phyloP scores from a whole-genome alignment of 768 basidiomycete species.

The Kwoniella botswanensis region DNA sequence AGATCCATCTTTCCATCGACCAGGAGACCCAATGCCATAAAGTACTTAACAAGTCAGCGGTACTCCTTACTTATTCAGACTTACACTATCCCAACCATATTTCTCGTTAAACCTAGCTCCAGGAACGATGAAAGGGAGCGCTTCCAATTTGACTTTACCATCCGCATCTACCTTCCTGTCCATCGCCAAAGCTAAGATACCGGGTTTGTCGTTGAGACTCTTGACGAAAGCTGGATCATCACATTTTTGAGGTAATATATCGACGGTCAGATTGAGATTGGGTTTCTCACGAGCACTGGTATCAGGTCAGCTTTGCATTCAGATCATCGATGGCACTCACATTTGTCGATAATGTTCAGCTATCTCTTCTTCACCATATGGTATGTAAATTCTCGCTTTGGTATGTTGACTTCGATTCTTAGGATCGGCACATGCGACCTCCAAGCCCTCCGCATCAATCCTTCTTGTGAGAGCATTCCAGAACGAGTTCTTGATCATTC shows the following conservation, averaged over 20 bases:
- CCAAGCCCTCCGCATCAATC: conserved; percentile 95
- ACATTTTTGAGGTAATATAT: conserved; percentile 81
- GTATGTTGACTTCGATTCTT: conserved; percentile 92
- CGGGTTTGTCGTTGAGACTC: conserved; percentile 90
- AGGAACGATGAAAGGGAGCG: conserved; percentile 95
- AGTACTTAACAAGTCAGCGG: conserved; percentile 48
- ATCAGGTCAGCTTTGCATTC: conserved; percentile 22
- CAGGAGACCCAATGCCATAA: conserved; percentile 72
- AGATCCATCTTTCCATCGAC: conserved; percentile 92
- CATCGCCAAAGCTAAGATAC: conserved; percentile 94
- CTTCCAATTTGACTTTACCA: conserved; percentile 84
- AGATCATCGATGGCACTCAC: conserved; percentile 36
- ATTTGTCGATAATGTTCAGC: conserved; percentile 93
- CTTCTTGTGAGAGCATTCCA: conserved; percentile 97
- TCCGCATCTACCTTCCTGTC: conserved; percentile 40
- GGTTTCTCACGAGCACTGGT: conserved; percentile 81
- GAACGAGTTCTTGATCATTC: conserved; percentile 98
- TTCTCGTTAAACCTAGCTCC: conserved; percentile 63
- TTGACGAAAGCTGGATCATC: conserved; percentile 89
- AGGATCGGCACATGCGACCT: conserved; percentile 96
- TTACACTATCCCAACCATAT: conserved; percentile 56
- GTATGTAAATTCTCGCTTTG: conserved; percentile 92
- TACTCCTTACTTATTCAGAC: not conserved
- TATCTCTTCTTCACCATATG: conserved; percentile 90
- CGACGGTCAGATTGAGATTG: conserved; percentile 90